phyloP scores from a whole-genome alignment of 257 asterid species.

The Primulina huaijiensis region DNA sequence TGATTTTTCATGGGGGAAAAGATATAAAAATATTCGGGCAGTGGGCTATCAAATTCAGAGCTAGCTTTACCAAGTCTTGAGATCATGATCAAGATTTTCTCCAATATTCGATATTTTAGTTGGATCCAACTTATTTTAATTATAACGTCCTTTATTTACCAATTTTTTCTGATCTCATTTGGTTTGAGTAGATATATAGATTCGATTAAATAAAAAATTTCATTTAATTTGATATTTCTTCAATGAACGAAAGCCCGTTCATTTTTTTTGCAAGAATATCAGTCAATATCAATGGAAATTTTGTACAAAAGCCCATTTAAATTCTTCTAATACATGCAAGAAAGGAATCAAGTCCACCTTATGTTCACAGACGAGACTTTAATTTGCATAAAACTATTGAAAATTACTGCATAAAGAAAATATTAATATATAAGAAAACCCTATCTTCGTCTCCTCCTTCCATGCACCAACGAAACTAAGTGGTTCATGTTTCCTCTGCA shows the following conservation, averaged over 20 bases:
- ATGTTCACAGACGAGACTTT: neutral
- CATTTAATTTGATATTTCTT: too few species aligned
- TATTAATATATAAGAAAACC: too few species aligned
- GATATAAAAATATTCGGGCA: neutral
- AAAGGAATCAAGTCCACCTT: neutral
- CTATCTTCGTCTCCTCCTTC: neutral
- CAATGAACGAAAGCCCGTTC: too few species aligned
- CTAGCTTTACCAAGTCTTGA: neutral
- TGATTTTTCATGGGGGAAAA: neutral
- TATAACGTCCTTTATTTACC: neutral
- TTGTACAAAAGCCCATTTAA: neutral
- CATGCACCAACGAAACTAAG: neutral
- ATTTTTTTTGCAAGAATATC: too few species aligned
- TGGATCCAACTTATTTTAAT: constrained; percentile 23
- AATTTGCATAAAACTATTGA: neutral
- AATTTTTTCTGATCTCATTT: neutral
- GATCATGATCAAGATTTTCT: constrained; percentile 23
- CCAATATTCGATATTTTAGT: constrained; percentile 10
- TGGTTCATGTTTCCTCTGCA: too few species aligned
- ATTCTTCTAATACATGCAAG: neutral
- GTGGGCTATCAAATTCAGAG: constrained; percentile 25
- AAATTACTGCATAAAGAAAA: neutral
- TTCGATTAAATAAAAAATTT: too few species aligned
- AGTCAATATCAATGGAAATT: too few species aligned
- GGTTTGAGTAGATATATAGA: neutral